Evolutionary conservation across 441 rosid species (phyloP), one percentile per base, ranked within the genome.

Genomic region (Pelargonium cotyledonis): DNA sequence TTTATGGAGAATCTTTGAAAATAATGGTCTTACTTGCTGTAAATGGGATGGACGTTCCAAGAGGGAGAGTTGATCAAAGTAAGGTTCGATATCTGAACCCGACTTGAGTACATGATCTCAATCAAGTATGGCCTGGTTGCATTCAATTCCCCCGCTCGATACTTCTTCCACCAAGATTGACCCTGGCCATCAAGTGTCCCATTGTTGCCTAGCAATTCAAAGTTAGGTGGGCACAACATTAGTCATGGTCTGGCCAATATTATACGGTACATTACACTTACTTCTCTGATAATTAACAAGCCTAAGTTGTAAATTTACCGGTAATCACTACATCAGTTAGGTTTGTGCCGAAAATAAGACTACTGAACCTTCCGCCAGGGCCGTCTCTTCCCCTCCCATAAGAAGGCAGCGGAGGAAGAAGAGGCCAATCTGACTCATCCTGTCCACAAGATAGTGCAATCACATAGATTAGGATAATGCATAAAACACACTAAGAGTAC

Each of bases 131-230:
- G 96, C 62, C 98, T 82, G 6, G 96, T 90, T 65, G 61, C 18
- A 1, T 81, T 81, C 65, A 92, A 67, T 67, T 87, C 49, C 2
- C 79, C 77, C 1, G 72, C 67, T 6, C 76, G 78, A 69, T 87
- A 90, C 75, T 87, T 86, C 8, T 71, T 70, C 98, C 98, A 92
- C 93, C 96, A 92, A 12, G 75, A 62, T 0, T 80, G 72, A 26
- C 98, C 98, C 60, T 88, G 98, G 21, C 96, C 98, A 68, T 90
- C 84, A 55, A 90, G 69, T 11, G 95, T 90, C 60, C 93, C 96
- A 71, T 87, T 90, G 74, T 84, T 85, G 68, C 98, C 98, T 92
- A 49, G 26, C 9, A 10, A 15, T n/a, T 29, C 21, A 43, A 19
- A 67, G 21, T 5, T 10, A 31, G 29, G 66, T 4, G 12, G 8